Evolutionary conservation across 208 protist species (phyloP).

Genomic region (Leishmania gerbilli): DNA sequence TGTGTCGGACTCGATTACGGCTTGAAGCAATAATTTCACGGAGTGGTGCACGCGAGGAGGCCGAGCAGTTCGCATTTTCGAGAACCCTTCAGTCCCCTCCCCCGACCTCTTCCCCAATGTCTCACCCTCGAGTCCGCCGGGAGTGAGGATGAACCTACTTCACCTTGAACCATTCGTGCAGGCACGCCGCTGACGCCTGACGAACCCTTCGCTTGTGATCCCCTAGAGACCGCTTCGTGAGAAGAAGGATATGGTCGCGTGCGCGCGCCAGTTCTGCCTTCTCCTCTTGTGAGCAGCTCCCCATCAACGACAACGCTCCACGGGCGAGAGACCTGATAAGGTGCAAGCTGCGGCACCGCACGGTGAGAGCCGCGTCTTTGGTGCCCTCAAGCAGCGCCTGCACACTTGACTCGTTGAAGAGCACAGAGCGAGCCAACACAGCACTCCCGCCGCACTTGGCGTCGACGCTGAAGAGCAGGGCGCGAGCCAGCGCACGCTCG

Average conservation of each 20-base stretch:
- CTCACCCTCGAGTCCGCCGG: not conserved
- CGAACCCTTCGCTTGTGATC: constrained; percentile 72
- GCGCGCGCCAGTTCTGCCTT: constrained; percentile 11
- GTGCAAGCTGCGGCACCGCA: constrained; percentile 31
- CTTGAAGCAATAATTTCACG: not conserved
- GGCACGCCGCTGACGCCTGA: constrained; percentile 53
- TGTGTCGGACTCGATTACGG: not conserved
- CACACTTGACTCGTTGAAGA: constrained; percentile 16
- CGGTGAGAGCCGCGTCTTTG: not conserved
- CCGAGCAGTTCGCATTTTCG: not conserved
- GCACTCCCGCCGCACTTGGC: constrained; percentile 15
- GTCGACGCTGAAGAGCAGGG: constrained; percentile 25
- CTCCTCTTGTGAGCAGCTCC: constrained; percentile 9
- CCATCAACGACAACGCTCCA: constrained; percentile 3
- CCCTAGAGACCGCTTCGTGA: constrained; percentile 35
- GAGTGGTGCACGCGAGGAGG: not conserved
- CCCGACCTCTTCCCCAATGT: not conserved
- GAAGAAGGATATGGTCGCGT: constrained; percentile 40
- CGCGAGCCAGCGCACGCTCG: constrained; percentile 12
- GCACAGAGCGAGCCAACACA: constrained; percentile 10
- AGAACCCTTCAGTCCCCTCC: not conserved
- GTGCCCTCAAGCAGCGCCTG: constrained; percentile 22
- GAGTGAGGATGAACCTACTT: constrained; percentile 8
- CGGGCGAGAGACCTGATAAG: constrained; percentile 28
- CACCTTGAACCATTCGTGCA: constrained; percentile 67